Evolutionary conservation across 2,329 filamentous ascomycete species (phyloP), one percentile per base, ranked within the genome.

Genomic region (Cladosporium sp.): DNA sequence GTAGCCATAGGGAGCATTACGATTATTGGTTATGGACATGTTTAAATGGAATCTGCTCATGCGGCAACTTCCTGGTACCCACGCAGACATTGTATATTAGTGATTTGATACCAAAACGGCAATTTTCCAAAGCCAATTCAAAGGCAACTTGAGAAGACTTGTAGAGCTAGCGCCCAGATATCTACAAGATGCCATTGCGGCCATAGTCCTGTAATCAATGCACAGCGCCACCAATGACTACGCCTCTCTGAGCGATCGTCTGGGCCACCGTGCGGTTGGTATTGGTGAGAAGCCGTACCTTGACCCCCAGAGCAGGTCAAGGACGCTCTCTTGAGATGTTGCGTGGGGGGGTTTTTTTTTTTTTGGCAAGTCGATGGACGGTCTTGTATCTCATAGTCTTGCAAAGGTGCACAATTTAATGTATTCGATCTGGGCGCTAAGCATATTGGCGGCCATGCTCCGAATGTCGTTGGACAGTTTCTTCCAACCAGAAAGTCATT

Each of bases 141-240:
- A 7, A 46, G 7, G 5, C 37, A 10, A 10, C 37, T 21, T 8
- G 37, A 44, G 37, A 44, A 2, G 10, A 44, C 2, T 4, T 44
- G 18, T 44, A n/a, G 37, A 44, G 18, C 37, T n/a, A 44, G 18
- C 37, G 7, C 18, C 16, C 37, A 10, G 10, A 16, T 18, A 21
- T 44, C 16, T 10, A n/a, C 16, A 18, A 10, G 37, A 8, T 44
- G 18, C 1, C 8, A n/a, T 1, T 44, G 14, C 37, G 37, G 16
- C 37, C 18, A 3, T n/a, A 3, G 18, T 44, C n/a, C 37, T 44
- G 18, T 3, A 7, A 18, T 6, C 7, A 10, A n/a, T n/a, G 3
- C 86, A 88, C 69, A 83, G 83, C 40, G 87, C 86, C 0, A 89
- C 86, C 0, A 88, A 85, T 67, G 88, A 90, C 69, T 89, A 89